Evolutionary conservation across 2,329 filamentous ascomycete genomes (phyloP).

Genomic region (Paecilomyces sp.): DNA sequence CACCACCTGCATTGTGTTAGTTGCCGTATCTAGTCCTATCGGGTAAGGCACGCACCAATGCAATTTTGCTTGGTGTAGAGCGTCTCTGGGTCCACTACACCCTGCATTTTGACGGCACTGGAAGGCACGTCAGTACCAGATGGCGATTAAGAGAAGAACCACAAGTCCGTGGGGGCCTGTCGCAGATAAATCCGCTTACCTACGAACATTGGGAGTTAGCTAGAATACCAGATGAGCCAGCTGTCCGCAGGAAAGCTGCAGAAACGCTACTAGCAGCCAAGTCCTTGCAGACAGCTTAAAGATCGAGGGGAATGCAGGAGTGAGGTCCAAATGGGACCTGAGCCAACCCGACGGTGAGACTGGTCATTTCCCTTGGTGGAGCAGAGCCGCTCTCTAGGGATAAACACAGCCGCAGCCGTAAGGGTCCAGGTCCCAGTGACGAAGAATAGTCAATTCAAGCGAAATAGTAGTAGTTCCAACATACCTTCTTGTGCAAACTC

Average conservation of each 20-base stretch:
- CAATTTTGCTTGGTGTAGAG: slow-evolving; percentile 91
- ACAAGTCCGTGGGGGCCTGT: neutral
- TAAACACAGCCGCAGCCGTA: neutral
- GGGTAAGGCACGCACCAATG: slow-evolving; percentile 54
- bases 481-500: neutral
- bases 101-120: slow-evolving; percentile 31
- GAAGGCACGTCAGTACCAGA: neutral
- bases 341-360: neutral
- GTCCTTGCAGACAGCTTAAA: neutral
- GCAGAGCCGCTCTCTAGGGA: neutral
- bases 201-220: neutral
- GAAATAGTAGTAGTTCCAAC: neutral
- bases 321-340: neutral
- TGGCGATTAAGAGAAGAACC: neutral
- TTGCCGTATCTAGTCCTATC: too few species aligned
- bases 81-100: slow-evolving; percentile 71
- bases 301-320: neutral
- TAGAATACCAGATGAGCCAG: neutral
- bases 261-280: neutral
- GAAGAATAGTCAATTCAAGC: neutral
- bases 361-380: neutral
- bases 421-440: neutral
- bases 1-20: slow-evolving; percentile 58
- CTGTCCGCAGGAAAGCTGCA: neutral
- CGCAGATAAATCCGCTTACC: neutral